These are phyloP conservation scores for Cladosporium austrohemisphaericum DNA, from an alignment of 2,329 filamentous ascomycete species.

Conservation along the genomic window DNA sequence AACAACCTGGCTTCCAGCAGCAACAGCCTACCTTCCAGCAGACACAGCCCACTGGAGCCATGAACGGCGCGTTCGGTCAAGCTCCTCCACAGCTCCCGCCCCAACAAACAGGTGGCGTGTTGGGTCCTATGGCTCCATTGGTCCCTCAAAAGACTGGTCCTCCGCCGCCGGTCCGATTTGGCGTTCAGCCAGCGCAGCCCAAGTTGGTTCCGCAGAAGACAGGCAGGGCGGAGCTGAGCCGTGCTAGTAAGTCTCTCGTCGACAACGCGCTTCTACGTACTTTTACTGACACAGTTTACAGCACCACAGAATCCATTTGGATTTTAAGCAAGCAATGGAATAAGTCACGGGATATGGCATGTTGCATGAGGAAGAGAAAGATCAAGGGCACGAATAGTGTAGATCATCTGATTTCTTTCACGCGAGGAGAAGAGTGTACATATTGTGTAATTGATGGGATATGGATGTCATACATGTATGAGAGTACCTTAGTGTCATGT, in stretches of 20 bases:
- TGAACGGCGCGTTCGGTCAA: conserved; percentile 46
- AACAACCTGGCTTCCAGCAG: conserved; percentile 45
- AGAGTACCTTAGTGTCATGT: too few relatives aligned
- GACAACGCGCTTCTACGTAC: conserved; percentile 14
- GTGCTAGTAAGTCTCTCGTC: conserved; percentile 77
- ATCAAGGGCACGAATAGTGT: background rate
- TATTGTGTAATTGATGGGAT: conserved; percentile 16
- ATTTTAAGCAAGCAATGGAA: too few relatives aligned
- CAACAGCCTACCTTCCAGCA: conserved; percentile 43
- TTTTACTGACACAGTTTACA: conserved; percentile 33
- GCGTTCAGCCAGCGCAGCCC: conserved; percentile 67
- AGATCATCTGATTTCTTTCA: background rate
- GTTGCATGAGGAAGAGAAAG: background rate
- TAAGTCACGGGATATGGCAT: too few relatives aligned
- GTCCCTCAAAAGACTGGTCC: conserved; percentile 80
- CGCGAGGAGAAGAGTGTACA: background rate
- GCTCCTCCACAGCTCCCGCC: conserved; percentile 52
- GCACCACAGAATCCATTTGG: conserved; percentile 69
- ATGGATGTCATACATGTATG: too few relatives aligned
- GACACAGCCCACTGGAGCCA: conserved; percentile 35
- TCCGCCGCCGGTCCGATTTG: conserved; percentile 83
- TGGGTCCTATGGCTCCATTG: conserved; percentile 52
- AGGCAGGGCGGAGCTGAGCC: conserved; percentile 82
- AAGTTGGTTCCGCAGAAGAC: conserved; percentile 83
- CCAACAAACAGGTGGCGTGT: conserved; percentile 48